phyloP scores from a whole-genome alignment of 176 grass and related monocot species.

The Raddia guianensis region DNA sequence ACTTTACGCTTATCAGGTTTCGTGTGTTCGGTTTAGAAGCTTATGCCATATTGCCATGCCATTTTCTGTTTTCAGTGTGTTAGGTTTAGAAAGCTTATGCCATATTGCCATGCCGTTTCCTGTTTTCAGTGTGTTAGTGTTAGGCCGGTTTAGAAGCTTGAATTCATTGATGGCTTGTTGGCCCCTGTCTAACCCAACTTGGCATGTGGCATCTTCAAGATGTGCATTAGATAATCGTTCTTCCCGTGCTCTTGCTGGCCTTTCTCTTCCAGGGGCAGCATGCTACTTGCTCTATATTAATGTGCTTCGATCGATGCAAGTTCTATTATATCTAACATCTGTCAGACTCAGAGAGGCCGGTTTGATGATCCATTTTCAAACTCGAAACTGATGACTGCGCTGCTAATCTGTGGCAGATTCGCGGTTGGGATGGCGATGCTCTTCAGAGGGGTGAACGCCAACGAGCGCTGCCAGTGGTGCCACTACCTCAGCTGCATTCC shows the following conservation, averaged over 20 bases:
- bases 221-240: not conserved
- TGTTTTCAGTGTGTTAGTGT: not conserved
- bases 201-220: not conserved
- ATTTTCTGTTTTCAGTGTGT: too few species aligned
- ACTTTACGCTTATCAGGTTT: too few species aligned
- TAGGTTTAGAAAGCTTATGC: too few species aligned
- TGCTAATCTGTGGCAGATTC: constrained; percentile 50
- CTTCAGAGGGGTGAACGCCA: constrained; percentile 77
- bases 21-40: too few species aligned
- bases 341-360: constrained; percentile 26
- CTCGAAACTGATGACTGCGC: not conserved
- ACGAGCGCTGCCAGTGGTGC: constrained; percentile 88
- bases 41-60: too few species aligned
- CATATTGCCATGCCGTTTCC: too few species aligned
- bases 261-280: constrained; percentile 3
- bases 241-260: not conserved
- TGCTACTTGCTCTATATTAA: constrained; percentile 1
- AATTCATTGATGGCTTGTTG: not conserved
- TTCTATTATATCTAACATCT: not conserved
- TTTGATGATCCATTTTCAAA: constrained; percentile 22
- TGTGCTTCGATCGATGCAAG: not conserved
- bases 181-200: not conserved
- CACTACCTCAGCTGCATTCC: constrained; percentile 94
- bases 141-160: not conserved
- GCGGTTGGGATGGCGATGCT: constrained; percentile 70